phyloP scores from a whole-genome alignment of 129 eudicot genomes.

The Glebionis coronaria region DNA sequence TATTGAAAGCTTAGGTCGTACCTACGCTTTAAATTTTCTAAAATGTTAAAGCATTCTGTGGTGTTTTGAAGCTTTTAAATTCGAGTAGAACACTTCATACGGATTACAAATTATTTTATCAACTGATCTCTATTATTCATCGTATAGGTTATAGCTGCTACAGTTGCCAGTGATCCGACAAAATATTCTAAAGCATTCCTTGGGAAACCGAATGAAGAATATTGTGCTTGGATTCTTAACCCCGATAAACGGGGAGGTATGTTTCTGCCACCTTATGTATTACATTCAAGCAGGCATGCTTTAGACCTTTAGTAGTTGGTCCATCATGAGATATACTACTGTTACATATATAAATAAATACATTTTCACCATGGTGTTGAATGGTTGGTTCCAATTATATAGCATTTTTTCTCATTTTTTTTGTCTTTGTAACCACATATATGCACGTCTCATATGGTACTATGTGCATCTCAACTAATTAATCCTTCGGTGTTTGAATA shows the following conservation, averaged over 20 bases:
- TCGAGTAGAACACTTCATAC: neutral
- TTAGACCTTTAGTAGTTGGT: neutral
- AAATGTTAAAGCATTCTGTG: neutral
- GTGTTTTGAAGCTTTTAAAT: neutral
- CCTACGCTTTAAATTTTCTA: neutral
- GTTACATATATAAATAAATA: neutral
- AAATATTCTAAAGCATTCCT: slow-evolving; percentile 88
- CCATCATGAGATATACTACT: neutral
- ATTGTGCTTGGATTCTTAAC: slow-evolving; percentile 89
- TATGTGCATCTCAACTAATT: slow-evolving; percentile 15
- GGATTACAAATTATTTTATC: neutral
- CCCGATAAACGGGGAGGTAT: slow-evolving; percentile 98
- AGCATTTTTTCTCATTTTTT: neutral
- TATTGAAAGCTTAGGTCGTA: too few species aligned
- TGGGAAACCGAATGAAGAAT: slow-evolving; percentile 80
- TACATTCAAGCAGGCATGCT: neutral
- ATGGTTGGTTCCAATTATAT: neutral
- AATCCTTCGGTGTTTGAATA: neutral
- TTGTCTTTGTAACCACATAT: neutral
- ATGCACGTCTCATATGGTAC: neutral
- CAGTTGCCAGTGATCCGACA: slow-evolving; percentile 88
- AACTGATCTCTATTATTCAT: slow-evolving; percentile 15
- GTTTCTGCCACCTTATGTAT: neutral
- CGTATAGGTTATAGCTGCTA: slow-evolving; percentile 82
- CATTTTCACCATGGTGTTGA: neutral